A percentile compares a stretch with the other conserved stretches of the same genome.
Evolutionary conservation across 495 filamentous ascomycete genomes (phyloP).

Genomic region (Penicillium diatomitis): DNA sequence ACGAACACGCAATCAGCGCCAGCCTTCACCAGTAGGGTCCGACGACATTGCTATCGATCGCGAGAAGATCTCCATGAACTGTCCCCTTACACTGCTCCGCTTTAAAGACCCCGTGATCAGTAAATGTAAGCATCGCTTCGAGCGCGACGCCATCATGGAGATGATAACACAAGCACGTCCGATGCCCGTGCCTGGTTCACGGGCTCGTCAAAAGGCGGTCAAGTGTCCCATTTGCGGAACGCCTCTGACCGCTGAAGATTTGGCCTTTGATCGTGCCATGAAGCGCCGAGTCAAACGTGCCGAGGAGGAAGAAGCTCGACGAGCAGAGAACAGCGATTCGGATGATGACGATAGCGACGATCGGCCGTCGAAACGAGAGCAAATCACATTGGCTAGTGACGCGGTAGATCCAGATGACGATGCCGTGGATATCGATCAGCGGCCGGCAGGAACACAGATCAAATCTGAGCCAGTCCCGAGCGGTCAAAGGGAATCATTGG

Average conservation of each 20-base stretch:
- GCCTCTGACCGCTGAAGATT: conserved; percentile 28
- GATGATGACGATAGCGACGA: conserved; percentile 14
- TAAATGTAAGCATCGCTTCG: conserved; percentile 77
- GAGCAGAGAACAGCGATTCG: conserved; percentile 29
- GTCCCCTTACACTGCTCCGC: conserved; percentile 67
- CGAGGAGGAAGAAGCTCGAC: conserved; percentile 19
- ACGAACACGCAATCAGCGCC: conserved; percentile 15
- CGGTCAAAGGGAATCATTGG: not conserved
- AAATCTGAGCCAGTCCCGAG: conserved; percentile 6
- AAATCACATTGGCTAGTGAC: conserved; percentile 16
- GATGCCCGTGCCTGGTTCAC: conserved; percentile 15
- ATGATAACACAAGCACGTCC: conserved; percentile 38
- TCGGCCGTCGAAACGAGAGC: not conserved
- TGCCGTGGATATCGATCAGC: conserved; percentile 18
- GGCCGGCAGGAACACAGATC: not conserved
- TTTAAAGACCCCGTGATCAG: conserved; percentile 68
- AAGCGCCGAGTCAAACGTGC: conserved; percentile 33
- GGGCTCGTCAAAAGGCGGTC: conserved; percentile 18
- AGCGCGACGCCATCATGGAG: conserved; percentile 58
- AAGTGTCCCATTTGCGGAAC: conserved; percentile 44
- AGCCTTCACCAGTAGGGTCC: conserved; percentile 32
- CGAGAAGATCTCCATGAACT: conserved; percentile 63
- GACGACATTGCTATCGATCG: conserved; percentile 69
- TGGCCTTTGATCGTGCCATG: conserved; percentile 35
- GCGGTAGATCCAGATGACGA: conserved; percentile 7